Base-by-base conservation (phyloP, 495 filamentous ascomycete species). In the Penicillium waksmanii region DNA sequence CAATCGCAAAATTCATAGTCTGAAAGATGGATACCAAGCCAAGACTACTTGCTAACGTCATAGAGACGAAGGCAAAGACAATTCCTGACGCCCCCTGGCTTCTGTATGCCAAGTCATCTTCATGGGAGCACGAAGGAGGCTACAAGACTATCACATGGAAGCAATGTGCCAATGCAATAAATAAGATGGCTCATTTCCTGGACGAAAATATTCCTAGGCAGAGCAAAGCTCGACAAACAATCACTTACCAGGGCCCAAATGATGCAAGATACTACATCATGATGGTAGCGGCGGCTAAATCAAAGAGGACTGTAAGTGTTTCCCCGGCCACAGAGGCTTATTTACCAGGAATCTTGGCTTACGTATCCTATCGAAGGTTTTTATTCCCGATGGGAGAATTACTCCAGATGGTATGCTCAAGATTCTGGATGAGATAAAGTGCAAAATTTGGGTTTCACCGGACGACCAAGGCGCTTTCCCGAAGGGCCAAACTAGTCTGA, bases 91-190 rank as follows among this genome's bases (percentile, higher is more conserved):
- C 25, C 15, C 49, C 49, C 3, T 51, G 49, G 49, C 49, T 51
- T 51, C 25, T 51, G 13, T 51, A 51, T 51, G 49, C 49, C 4
- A 17, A 6, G 1, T 31, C 49, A 17, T 31, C 49, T 23, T 11
- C 33, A 19, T 51, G 49, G 49, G 49, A 51, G 17, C 49, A 51
- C 5, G 49, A 51, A 18, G 19, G 49, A 17, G 49, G 49, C 5
- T 51, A 33, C 33, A 31, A 35, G n/a, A 34, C 49, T 3, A 51
- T 51, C 15, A 51, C 49, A 12, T 51, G 25, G 49, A 51, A 23
- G 25, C 49, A 51, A 35, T 51, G 18, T 18, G 49, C 49, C 49
- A 31, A 51, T 35, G 25, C 49, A 33, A 34, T 51, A 13, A 51
- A 51, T 12, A 51, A 51, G 25, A 19, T 35, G 25, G 25, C 49